Evolutionary conservation across 306 rosid species (phyloP), one percentile per base, ranked within the genome.

Genomic region (Pyrus communis): DNA sequence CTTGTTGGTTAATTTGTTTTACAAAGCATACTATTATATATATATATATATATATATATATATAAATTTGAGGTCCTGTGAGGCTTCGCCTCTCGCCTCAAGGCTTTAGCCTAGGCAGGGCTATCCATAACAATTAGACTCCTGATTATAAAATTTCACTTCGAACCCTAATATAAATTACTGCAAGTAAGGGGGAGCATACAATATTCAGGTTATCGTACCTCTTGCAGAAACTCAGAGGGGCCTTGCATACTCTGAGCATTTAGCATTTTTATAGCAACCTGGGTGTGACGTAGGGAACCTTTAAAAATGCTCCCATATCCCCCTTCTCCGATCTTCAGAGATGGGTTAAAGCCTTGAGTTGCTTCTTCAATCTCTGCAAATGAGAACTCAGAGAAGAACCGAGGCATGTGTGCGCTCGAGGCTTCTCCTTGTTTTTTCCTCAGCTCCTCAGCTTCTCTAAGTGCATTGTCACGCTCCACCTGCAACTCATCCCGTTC

Each of bases 301-400:
- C 96, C 99, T 85, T 78, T 88, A 57, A 78, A 92, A 75, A 95
- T 84, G 57, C 80, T 92, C 81, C 99, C 99, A 75, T 92, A 95
- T 75, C 99, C 97, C 28, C 97, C 99, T 84, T 91, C 93, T 78
- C 99, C 97, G 12, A 95, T 92, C 93, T 85, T 90, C 33, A 74
- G 69, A 43, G 90, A 83, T 10, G 80, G 84, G 80, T 87, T 74
- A 65, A 92, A 91, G 76, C 78, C 82, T 58, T 22, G 42, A 52
- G 97, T 92, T 18, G 97, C 96, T 86, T 92, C 88, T 77, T 82
- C 79, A 46, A 95, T 84, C 83, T 95, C 97, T 5, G 57, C 17
- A 77, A 81, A 81, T 25, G 89, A 82, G 78, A 95, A 88, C 55
- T 92, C 97, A n/a, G 86, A 80, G 80, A 85, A 90, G 76, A 82